Conservation (phyloP, 2,329 filamentous ascomycete species). For the Fusarium torulosum region DNA sequence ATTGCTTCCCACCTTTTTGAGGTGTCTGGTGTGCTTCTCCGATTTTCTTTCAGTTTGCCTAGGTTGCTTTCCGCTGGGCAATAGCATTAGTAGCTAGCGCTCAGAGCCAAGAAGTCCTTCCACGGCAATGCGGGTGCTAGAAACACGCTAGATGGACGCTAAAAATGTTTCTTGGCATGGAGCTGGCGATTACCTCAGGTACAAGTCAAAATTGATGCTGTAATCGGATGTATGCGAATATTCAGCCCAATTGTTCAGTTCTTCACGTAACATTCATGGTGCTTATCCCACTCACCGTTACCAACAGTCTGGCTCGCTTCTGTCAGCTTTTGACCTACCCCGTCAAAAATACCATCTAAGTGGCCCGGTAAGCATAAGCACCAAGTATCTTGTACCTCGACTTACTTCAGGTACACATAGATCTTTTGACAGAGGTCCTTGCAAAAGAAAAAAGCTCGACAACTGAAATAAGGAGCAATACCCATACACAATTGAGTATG, state of each 20-base stretch:
- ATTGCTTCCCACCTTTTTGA: conserved; percentile 17
- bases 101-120: conserved; percentile 1
- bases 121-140: conserved; percentile 34
- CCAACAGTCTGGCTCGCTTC: conserved; percentile 7
- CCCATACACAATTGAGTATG: not conserved
- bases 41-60: conserved; percentile 14
- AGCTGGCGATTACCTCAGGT: conserved; percentile 25
- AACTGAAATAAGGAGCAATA: not conserved
- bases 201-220: not conserved
- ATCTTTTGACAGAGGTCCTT: conserved; percentile 35
- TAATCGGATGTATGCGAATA: conserved; percentile 13
- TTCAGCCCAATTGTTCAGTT: not conserved
- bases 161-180: conserved; percentile 33
- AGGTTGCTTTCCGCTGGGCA: conserved; percentile 19
- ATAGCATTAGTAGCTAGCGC: conserved; percentile 26
- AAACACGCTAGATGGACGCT: conserved; percentile 39
- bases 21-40: not conserved
- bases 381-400: conserved; percentile 24
- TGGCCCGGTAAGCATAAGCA: not conserved
- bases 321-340: conserved; percentile 7
- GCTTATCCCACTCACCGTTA: not conserved
- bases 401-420: conserved; percentile 13
- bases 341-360: conserved; percentile 7
- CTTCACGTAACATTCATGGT: not conserved
- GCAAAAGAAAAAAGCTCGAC: conserved; percentile 13